A percentile compares a stretch with the other conserved stretches of the same genome.
phyloP scores from a whole-genome alignment of 1,284 basidiomycete species.

The Melampsora americana region DNA sequence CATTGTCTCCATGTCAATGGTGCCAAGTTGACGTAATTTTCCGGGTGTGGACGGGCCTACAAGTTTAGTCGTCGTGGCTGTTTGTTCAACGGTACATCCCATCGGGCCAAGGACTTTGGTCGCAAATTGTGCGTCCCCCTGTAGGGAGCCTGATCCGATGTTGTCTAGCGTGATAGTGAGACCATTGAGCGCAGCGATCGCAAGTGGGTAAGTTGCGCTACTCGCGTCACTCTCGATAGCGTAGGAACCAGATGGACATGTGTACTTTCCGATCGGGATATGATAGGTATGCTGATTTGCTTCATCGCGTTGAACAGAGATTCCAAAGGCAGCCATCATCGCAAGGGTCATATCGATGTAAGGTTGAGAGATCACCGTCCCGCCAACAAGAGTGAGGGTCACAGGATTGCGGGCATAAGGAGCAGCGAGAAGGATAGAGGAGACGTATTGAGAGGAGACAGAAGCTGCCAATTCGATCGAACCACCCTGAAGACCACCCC shows the following conservation, averaged over 20 bases:
- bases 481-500: conserved; percentile 71
- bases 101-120: conserved; percentile 87
- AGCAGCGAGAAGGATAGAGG: conserved; percentile 89
- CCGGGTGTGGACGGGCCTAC: conserved; percentile 74
- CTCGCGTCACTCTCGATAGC: conserved; percentile 93
- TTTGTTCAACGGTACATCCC: conserved; percentile 89
- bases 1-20: conserved; percentile 99
- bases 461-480: conserved; percentile 83
- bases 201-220: conserved; percentile 93
- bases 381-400: conserved; percentile 83
- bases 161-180: conserved; percentile 87
- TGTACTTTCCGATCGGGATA: conserved; percentile 77
- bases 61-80: conserved; percentile 83
- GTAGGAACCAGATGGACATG: conserved; percentile 70
- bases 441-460: conserved; percentile 97
- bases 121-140: conserved; percentile 94
- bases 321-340: conserved; percentile 94
- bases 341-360: conserved; percentile 99
- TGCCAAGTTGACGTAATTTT: conserved; percentile 73
- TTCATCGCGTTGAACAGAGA: conserved; percentile 69
- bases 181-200: conserved; percentile 93
- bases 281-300: conserved; percentile 70
- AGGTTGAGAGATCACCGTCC: conserved; percentile 93
- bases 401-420: conserved; percentile 82
- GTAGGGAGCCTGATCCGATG: conserved; percentile 84